A percentile compares a stretch with the other conserved stretches of the same genome.
Evolutionary conservation across 257 asterid genomes (phyloP).

Genomic region (Voacanga thouarsii): DNA sequence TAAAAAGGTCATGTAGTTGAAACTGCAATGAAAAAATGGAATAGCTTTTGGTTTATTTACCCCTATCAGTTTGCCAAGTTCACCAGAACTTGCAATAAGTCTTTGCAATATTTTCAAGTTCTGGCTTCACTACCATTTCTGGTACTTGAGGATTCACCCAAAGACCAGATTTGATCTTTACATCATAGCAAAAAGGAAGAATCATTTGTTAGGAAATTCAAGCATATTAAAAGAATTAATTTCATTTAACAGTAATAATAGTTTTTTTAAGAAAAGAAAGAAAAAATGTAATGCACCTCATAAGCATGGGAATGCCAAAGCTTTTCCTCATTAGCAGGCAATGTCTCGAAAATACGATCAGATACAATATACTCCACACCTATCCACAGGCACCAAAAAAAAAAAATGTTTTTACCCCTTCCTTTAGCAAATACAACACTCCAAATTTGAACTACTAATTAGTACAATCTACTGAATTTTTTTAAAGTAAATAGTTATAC

Average conservation of each 20-base stretch:
- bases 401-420: neutral
- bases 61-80: conserved; percentile 85
- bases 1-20: neutral
- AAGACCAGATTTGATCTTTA: conserved; percentile 58
- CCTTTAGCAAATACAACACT: neutral
- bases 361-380: conserved; percentile 78
- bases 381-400: neutral
- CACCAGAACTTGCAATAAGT: conserved; percentile 86
- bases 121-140: conserved; percentile 54
- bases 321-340: conserved; percentile 65
- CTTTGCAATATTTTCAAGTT: conserved; percentile 48
- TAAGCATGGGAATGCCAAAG: conserved; percentile 88
- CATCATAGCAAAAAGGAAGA: neutral
- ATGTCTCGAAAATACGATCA: conserved; percentile 41
- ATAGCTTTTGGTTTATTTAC: conserved; percentile 18
- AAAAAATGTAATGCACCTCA: conserved; percentile 33
- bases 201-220: neutral
- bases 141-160: conserved; percentile 75
- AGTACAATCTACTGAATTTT: neutral
- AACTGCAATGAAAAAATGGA: neutral
- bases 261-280: neutral
- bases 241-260: too few species aligned
- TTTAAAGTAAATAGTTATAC: neutral
- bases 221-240: too few species aligned
- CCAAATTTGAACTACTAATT: too few species aligned